Conservation (phyloP, 2,329 filamentous ascomycete genomes). For the Cordyceps fumosorosea region DNA sequence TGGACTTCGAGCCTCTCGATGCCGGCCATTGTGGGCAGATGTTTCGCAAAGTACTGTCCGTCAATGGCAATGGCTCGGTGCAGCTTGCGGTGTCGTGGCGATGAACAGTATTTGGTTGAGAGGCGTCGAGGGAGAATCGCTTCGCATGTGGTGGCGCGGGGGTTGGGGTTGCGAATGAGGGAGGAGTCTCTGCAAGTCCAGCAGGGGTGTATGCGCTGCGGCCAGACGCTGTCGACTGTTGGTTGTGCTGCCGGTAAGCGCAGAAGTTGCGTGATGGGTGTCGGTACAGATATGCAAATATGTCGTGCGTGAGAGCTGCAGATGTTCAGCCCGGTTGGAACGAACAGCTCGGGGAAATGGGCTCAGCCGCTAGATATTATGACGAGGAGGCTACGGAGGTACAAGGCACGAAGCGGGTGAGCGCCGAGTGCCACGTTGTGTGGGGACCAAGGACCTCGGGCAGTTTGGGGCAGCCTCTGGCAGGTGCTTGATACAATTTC, state of each 20-base stretch:
- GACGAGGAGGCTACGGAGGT: background rate
- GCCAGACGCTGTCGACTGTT: background rate
- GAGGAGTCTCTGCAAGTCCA: background rate
- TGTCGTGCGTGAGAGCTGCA: background rate
- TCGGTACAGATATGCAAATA: background rate
- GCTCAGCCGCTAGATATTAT: background rate
- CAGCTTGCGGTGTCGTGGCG: background rate
- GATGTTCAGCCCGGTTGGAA: background rate
- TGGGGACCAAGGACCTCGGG: background rate
- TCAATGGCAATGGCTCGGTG: background rate
- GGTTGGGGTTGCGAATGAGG: background rate
- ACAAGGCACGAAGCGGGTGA: background rate
- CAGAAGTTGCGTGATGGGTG: background rate
- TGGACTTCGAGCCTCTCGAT: constrained; percentile 97
- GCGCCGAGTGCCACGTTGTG: background rate
- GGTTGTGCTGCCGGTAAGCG: background rate
- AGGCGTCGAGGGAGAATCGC: background rate
- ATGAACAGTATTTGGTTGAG: background rate
- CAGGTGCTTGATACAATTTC: background rate
- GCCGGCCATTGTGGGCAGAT: constrained; percentile 61
- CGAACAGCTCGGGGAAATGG: background rate
- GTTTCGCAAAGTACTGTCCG: background rate
- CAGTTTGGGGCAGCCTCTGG: background rate
- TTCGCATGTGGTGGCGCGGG: background rate
- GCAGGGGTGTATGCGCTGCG: background rate